A percentile compares a stretch with the other conserved stretches of the same genome.
Evolutionary conservation across 257 asterid species (phyloP).

Genomic region (Capsicum baccatum): DNA sequence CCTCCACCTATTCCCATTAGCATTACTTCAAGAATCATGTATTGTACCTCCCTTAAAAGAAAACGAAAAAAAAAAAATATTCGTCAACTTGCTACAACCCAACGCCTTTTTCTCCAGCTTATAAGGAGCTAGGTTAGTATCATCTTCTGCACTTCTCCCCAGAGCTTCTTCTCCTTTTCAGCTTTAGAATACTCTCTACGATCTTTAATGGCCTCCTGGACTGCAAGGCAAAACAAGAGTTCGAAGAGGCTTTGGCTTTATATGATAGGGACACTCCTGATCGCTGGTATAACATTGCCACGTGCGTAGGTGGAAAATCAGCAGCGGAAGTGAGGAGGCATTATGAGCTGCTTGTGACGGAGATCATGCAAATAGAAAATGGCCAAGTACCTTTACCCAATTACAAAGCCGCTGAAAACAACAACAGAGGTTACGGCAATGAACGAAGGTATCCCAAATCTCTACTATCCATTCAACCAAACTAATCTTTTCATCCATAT

Average conservation of each 20-base stretch:
- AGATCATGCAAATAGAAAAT: constrained; percentile 47
- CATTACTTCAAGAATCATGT: constrained; percentile 42
- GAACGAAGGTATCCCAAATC: constrained; percentile 43
- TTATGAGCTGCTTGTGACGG: constrained; percentile 48
- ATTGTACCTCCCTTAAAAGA: not conserved
- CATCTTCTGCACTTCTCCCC: constrained; percentile 25
- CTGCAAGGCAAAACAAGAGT: constrained; percentile 55
- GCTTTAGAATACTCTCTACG: not conserved
- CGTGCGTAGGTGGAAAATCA: constrained; percentile 52
- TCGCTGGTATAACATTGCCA: constrained; percentile 54
- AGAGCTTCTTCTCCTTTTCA: constrained; percentile 14
- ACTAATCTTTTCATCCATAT: not conserved
- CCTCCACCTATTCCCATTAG: constrained; percentile 31
- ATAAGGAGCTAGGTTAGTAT: constrained; percentile 26
- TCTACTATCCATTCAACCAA: not conserved
- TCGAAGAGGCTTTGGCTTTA: constrained; percentile 53
- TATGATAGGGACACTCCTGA: constrained; percentile 56
- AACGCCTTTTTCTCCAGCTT: constrained; percentile 35
- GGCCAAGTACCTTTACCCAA: constrained; percentile 48
- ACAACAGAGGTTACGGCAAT: constrained; percentile 35
- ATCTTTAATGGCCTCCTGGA: constrained; percentile 61
- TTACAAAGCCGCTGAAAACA: constrained; percentile 39
- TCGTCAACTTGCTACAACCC: constrained; percentile 53
- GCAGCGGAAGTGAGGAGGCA: constrained; percentile 52
- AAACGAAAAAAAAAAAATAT: constrained; percentile 34